These are phyloP conservation scores for Spergularia bocconei DNA, from an alignment of 148 eudicot genomes.

Conservation along the genomic window DNA sequence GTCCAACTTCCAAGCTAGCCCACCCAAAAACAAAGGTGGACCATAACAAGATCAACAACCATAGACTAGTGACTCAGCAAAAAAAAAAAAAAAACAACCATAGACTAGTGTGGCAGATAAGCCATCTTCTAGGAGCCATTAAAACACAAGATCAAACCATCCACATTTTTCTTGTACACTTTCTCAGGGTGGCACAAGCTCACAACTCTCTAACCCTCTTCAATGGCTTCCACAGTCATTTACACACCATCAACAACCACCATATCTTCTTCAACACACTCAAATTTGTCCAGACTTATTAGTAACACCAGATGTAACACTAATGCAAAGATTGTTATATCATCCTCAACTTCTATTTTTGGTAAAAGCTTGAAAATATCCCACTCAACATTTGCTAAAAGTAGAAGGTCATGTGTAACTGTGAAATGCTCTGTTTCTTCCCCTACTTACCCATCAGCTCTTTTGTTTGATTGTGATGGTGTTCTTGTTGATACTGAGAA, in stretches of 20 bases:
- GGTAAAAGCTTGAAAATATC: slow-evolving; percentile 24
- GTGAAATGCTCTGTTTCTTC: slow-evolving; percentile 43
- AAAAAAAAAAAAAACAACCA: no score
- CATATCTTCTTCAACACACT: slow-evolving; percentile 22
- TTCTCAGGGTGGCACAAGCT: background rate
- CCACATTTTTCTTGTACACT: background rate
- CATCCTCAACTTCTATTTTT: slow-evolving; percentile 18
- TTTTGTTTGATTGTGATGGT: slow-evolving; percentile 94
- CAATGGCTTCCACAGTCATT: slow-evolving; percentile 43
- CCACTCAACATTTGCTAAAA: background rate
- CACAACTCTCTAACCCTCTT: background rate
- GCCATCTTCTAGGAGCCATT: slow-evolving; percentile 14
- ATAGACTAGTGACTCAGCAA: slow-evolving; percentile 5
- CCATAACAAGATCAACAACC: slow-evolving; percentile 19
- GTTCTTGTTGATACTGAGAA: slow-evolving; percentile 96
- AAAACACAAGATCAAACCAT: background rate
- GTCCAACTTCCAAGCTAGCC: slow-evolving; percentile 1
- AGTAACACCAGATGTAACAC: background rate
- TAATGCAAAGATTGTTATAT: slow-evolving; percentile 17
- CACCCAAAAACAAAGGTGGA: background rate
- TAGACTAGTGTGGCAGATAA: slow-evolving; percentile 23
- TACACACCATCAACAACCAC: slow-evolving; percentile 29
- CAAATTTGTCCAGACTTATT: slow-evolving; percentile 11
- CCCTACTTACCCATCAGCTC: slow-evolving; percentile 66
- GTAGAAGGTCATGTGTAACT: background rate